phyloP scores from a whole-genome alignment of 106 monocot species.

The Triglochin maritima region DNA sequence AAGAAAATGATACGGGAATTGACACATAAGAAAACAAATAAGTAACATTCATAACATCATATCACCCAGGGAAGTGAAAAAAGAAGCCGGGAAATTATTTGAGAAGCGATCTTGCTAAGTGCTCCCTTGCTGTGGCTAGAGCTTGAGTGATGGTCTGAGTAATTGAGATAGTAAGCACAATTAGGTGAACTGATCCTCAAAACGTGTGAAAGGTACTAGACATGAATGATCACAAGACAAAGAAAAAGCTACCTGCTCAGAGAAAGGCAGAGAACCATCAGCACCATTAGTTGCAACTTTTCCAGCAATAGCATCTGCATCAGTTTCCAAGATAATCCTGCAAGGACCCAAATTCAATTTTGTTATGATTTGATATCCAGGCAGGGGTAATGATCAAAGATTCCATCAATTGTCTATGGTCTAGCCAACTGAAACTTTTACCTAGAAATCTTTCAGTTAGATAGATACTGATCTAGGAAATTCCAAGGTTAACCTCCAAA shows the following conservation, averaged over 20 bases:
- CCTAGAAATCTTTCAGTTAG: too few relatives aligned
- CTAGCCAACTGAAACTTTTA: too few relatives aligned
- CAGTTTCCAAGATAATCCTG: conserved; percentile 60
- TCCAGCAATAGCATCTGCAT: conserved; percentile 45
- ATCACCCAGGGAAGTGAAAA: not conserved
- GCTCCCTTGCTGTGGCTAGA: conserved; percentile 25
- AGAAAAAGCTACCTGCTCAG: conserved; percentile 17
- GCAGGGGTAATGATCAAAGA: too few relatives aligned
- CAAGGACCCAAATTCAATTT: not conserved
- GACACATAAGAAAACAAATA: too few relatives aligned
- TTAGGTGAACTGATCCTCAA: not conserved
- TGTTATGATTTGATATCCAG: too few relatives aligned
- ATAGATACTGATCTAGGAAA: too few relatives aligned
- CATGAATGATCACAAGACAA: too few relatives aligned
- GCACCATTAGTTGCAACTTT: conserved; percentile 47
- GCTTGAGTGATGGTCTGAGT: conserved; percentile 25
- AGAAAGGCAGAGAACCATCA: conserved; percentile 32
- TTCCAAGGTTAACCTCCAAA: not conserved
- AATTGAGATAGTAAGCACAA: not conserved
- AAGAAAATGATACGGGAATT: too few relatives aligned
- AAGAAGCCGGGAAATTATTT: conserved; percentile 3
- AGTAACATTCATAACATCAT: too few relatives aligned
- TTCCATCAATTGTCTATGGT: too few relatives aligned
- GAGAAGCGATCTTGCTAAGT: conserved; percentile 27
- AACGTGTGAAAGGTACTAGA: too few relatives aligned